Evolutionary conservation across 2,329 filamentous ascomycete genomes (phyloP).

Genomic region (Scedosporium minutisporum): DNA sequence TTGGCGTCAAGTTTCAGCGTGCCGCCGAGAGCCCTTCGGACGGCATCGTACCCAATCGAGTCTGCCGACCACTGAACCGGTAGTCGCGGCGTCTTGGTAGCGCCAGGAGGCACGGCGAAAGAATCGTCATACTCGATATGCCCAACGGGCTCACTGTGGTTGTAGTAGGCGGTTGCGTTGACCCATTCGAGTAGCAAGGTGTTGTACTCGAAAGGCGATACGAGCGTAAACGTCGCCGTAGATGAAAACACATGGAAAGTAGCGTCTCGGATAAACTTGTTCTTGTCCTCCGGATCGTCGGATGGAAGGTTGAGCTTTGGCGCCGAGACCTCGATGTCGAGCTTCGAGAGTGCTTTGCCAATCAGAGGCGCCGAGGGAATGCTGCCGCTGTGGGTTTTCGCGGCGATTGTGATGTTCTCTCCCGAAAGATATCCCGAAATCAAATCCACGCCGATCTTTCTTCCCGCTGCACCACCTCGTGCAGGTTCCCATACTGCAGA

Average conservation of each 20-base stretch:
- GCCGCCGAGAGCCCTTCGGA: constrained; percentile 72
- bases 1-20: constrained; percentile 66
- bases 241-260: constrained; percentile 82
- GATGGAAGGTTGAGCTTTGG: constrained; percentile 56
- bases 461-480: constrained; percentile 49
- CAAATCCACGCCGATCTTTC: constrained; percentile 56
- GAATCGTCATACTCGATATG: constrained; percentile 64
- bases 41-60: constrained; percentile 72
- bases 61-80: constrained; percentile 74
- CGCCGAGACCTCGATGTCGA: constrained; percentile 62
- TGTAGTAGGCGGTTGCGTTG: constrained; percentile 79
- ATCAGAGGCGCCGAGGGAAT: constrained; percentile 66
- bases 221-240: constrained; percentile 72
- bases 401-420: constrained; percentile 69
- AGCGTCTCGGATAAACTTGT: constrained; percentile 73
- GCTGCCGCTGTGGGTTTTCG: constrained; percentile 60
- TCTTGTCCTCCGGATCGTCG: constrained; percentile 24
- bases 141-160: constrained; percentile 68
- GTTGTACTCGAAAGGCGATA: constrained; percentile 65
- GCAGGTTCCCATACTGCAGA: constrained; percentile 66
- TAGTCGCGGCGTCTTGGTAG: constrained; percentile 61
- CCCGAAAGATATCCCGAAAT: constrained; percentile 83
- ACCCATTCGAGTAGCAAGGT: constrained; percentile 69
- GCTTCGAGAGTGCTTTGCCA: constrained; percentile 60
- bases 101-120: constrained; percentile 68